Base-by-base conservation (phyloP, 169 alveolate genomes). In the Cryptosporidium bovis region DNA sequence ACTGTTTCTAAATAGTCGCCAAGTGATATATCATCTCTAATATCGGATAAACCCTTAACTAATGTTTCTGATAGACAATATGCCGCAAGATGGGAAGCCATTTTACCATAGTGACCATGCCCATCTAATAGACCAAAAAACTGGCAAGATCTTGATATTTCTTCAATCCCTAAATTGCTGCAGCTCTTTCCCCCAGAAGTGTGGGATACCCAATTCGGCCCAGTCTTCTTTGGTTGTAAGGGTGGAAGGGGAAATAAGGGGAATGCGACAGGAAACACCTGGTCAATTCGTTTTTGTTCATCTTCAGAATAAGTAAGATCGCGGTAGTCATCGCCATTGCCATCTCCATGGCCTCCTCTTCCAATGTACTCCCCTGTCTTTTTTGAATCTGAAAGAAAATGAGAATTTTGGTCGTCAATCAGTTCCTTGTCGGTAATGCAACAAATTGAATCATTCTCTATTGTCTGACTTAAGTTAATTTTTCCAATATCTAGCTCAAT, bases 31-130 rank as follows among this genome's bases (percentile, higher is more conserved):
- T 55, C n/a, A 2, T 13, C 18, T 5, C 40, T 29, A 8, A 8
- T 8, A 40, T 40, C 48, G 0, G 48, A 40, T 8, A 40, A 40
- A 40, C 10, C 48, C 58, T 55, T 56, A 18, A 29, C 44, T 20
- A 71, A 31, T 2, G 50, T 55, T 34, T 71, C 33, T 2, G 84
- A 71, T 34, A 71, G 31, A 24, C 84, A 71, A 31, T 71, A 71
- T 12, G 68, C 84, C 27, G 69, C 84, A 6, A 71, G 16, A 53
- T 71, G 84, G 24, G 84, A 71, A 1, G 84, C 84, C 8, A 66
- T 53, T 46, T 55, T 71, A 7, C 84, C 84, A 53, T 71, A 71
- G 16, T 71, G 84, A 12, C 84, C 84, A 71, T 71, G 84, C 5
- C 84, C 84, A 55, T 71, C 84, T 16, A 71, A 18, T 34, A 71